Conservation (phyloP, 441 rosid genomes). For the Bocquillonia castaneifolia region DNA sequence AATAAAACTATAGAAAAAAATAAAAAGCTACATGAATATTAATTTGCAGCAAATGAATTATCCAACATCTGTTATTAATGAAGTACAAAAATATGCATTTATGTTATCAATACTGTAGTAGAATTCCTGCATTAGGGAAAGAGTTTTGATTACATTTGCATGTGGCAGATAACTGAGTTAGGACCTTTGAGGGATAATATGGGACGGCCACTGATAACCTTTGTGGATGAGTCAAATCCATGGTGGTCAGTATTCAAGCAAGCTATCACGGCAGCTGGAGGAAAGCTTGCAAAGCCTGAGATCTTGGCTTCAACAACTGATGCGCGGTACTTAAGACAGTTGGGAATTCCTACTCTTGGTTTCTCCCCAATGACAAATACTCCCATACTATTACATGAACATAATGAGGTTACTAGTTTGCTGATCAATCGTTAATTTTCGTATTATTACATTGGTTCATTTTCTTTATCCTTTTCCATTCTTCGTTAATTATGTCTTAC, state of each 20-base stretch:
- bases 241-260: slow-evolving; percentile 82
- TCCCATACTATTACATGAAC: slow-evolving; percentile 80
- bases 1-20: not conserved
- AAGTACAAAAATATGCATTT: not conserved
- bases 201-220: slow-evolving; percentile 64
- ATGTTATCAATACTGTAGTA: not conserved
- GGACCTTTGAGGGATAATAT: slow-evolving; percentile 53
- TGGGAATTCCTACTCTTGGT: slow-evolving; percentile 71
- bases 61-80: too few species aligned
- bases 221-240: slow-evolving; percentile 64
- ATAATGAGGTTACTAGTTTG: slow-evolving; percentile 59
- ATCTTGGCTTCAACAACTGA: slow-evolving; percentile 86
- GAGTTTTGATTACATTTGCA: slow-evolving; percentile 9
- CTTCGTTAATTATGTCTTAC: slow-evolving; percentile 18
- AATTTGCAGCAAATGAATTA: too few species aligned
- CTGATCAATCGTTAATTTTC: not conserved
- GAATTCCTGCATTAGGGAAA: not conserved
- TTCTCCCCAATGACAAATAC: slow-evolving; percentile 86
- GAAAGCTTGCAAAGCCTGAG: slow-evolving; percentile 75
- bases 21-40: too few species aligned
- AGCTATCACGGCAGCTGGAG: slow-evolving; percentile 69
- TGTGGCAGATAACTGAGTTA: slow-evolving; percentile 45
- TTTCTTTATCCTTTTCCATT: not conserved
- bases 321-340: slow-evolving; percentile 50
- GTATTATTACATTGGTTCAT: not conserved